phyloP scores from a whole-genome alignment of 2,329 filamentous ascomycete genomes.

The Aspergillus oerlinghausenensis region DNA sequence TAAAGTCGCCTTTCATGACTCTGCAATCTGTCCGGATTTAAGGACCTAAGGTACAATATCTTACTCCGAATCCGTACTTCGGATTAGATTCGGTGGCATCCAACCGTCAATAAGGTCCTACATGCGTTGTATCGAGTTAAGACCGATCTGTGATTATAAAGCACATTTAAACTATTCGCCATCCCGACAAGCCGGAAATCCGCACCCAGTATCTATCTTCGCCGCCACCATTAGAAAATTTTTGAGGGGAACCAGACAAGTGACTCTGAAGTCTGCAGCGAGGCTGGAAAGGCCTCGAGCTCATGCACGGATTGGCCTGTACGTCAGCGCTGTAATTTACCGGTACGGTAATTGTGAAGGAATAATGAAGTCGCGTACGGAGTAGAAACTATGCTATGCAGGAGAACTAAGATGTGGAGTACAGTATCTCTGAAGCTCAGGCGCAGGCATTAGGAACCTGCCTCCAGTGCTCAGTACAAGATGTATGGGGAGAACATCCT shows the following conservation, averaged over 20 bases:
- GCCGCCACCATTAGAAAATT: constrained; percentile 6
- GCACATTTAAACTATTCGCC: constrained; percentile 1
- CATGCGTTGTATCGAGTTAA: neutral
- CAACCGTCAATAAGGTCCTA: neutral
- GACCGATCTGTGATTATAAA: neutral
- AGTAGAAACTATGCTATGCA: neutral
- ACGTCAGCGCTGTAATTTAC: constrained; percentile 9
- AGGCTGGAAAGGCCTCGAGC: constrained; percentile 11
- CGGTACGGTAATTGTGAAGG: neutral
- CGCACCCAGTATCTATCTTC: neutral
- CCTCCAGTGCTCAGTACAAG: neutral
- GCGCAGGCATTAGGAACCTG: neutral
- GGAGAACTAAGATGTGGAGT: neutral
- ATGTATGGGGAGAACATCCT: neutral
- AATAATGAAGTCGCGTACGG: neutral
- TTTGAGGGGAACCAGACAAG: constrained; percentile 5
- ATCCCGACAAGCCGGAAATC: constrained; percentile 1
- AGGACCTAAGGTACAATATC: neutral
- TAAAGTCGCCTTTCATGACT: no score
- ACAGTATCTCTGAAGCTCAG: neutral
- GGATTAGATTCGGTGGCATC: neutral
- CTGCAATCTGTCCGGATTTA: neutral
- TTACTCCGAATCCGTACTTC: neutral
- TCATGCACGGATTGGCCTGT: neutral
- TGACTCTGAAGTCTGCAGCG: constrained; percentile 6